Base-by-base conservation (phyloP, 2,329 filamentous ascomycete genomes). In the Fusarium nodosum region DNA sequence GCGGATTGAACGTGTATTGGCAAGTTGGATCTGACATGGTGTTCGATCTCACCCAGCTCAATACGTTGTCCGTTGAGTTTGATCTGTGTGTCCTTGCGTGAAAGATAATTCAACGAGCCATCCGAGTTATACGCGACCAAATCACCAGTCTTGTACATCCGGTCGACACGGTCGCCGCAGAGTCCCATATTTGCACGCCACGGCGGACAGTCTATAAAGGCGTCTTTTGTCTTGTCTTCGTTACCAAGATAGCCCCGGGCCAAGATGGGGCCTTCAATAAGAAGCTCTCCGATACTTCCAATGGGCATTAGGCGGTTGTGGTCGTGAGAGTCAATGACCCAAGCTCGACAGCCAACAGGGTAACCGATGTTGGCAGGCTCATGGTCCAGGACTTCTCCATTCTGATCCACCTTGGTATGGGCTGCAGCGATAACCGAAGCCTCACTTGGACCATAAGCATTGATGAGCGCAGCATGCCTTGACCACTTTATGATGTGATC, bases 31-130 rank as follows among this genome's bases (percentile, higher is more conserved):
- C 77, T 74, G 67, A 84, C 80, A 58, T 83, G 78, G 56, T 81
- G 78, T 60, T 85, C 83, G 13, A 85, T 81, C 20, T 79, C 79
- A 0, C 67, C 73, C 5, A 86, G 79, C 75, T 87, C 89, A 42
- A 88, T 80, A 33, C 87, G 77, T 60, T 84, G 88, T 13, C 90
- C 90, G 13, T 84, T 82, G 8, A 90, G 76, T 73, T 90, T 90
- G 47, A 89, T 81, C 72, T 90, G 87, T 0, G 81, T 82, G 66
- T 90, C 87, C 64, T 87, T 87, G 16, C 88, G 80, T 16, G 85
- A 85, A 20, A 86, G 62, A 39, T 82, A 86, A 0, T 78, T 72
- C 7, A 87, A 68, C 7, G 75, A 74, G 0, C 82, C 82, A 39
- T 85, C 79, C 0, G 74, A 68, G 36, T 81, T 76, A 39, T 84